phyloP scores from a whole-genome alignment of 148 eudicot species.

The Linanthus parryae region DNA sequence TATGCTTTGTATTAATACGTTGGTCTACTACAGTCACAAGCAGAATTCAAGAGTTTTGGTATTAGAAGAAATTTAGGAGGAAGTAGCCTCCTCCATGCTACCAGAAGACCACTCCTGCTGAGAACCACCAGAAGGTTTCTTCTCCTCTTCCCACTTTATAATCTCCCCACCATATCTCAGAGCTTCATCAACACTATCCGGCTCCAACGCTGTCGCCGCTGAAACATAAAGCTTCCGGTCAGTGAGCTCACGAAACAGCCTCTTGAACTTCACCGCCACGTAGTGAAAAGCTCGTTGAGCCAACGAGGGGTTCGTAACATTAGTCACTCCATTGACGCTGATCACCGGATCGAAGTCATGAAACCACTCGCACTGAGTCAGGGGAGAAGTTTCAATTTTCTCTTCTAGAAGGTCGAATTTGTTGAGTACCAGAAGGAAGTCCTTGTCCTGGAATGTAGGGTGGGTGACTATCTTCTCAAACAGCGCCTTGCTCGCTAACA shows the following conservation, averaged over 20 bases:
- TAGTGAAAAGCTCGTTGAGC: constrained; percentile 67
- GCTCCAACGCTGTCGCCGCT: constrained; percentile 45
- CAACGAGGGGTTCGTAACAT: constrained; percentile 31
- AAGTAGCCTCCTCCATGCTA: constrained; percentile 40
- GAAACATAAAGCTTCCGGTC: constrained; percentile 67
- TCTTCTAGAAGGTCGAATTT: constrained; percentile 74
- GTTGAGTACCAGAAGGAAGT: constrained; percentile 65
- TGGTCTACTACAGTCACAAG: no score
- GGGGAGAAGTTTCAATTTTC: constrained; percentile 51
- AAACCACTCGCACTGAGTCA: constrained; percentile 66
- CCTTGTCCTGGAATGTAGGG: constrained; percentile 33
- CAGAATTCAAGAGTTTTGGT: no score
- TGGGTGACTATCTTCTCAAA: constrained; percentile 51
- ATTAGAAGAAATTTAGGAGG: constrained; percentile 13
- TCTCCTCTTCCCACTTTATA: constrained; percentile 67
- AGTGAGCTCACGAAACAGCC: constrained; percentile 36
- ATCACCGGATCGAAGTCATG: constrained; percentile 60
- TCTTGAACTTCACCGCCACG: constrained; percentile 57
- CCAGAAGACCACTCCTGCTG: constrained; percentile 35
- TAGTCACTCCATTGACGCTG: constrained; percentile 27
- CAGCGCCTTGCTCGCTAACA: constrained; percentile 52
- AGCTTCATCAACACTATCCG: constrained; percentile 51
- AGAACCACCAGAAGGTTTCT: constrained; percentile 16
- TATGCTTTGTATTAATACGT: no score
- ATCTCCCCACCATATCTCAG: constrained; percentile 64